Conservation (phyloP, 2,329 filamentous ascomycete species). For the Coniella vitis region DNA sequence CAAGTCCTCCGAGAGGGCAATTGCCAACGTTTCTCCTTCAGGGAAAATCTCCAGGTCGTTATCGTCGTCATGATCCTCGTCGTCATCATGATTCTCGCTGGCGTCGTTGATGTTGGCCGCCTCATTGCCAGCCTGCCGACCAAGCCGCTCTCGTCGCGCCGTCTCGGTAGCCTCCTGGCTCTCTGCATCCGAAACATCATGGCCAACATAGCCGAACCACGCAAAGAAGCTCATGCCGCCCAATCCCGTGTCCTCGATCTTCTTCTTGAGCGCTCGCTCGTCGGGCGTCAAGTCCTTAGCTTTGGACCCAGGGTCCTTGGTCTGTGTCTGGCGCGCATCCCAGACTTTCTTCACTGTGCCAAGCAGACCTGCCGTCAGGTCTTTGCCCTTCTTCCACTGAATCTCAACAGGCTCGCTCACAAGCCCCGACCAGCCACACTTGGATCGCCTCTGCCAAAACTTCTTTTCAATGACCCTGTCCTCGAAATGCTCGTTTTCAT, state of each 20-base stretch:
- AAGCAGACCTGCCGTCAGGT: constrained; percentile 75
- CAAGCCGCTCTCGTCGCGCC: constrained; percentile 44
- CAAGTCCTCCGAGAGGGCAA: constrained; percentile 76
- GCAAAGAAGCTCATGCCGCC: constrained; percentile 75
- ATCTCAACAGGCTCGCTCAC: constrained; percentile 87
- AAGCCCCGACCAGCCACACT: constrained; percentile 64
- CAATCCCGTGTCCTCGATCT: constrained; percentile 54
- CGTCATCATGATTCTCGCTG: constrained; percentile 51
- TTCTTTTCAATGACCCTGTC: constrained; percentile 79
- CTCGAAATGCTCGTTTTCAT: constrained; percentile 74
- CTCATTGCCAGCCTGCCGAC: constrained; percentile 44
- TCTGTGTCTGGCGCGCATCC: constrained; percentile 47
- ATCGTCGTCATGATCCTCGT: constrained; percentile 55
- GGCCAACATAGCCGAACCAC: constrained; percentile 76
- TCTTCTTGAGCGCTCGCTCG: constrained; percentile 44
- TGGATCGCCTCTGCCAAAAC: constrained; percentile 73
- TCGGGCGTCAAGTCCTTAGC: constrained; percentile 34
- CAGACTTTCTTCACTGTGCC: constrained; percentile 65
- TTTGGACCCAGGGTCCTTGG: constrained; percentile 28
- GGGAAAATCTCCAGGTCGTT: constrained; percentile 78
- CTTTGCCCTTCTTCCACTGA: constrained; percentile 78
- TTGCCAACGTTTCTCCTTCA: constrained; percentile 76
- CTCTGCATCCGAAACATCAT: constrained; percentile 66
- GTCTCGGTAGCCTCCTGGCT: constrained; percentile 54
- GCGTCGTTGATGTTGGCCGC: constrained; percentile 39